Conservation (phyloP, 78 protist genomes). For the Dictyostelium intermedium region DNA sequence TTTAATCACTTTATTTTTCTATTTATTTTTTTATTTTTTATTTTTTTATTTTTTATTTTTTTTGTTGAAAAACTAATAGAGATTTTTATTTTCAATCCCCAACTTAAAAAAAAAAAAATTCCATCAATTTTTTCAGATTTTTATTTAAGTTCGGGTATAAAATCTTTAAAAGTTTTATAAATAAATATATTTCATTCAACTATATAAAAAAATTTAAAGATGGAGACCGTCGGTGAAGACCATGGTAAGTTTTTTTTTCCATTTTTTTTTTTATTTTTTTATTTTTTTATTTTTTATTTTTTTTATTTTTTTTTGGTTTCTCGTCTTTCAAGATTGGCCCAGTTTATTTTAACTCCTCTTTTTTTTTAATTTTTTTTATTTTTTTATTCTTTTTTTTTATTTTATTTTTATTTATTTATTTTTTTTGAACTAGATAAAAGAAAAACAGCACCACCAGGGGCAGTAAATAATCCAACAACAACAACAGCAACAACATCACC, state of each 20-base stretch:
- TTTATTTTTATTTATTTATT: background rate
- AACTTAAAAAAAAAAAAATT: no score
- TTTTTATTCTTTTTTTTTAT: background rate
- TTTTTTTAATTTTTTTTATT: background rate
- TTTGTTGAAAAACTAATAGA: no score
- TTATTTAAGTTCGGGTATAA: background rate
- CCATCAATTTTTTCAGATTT: background rate
- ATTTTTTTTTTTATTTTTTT: background rate
- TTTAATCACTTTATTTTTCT: no score
- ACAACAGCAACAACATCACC: background rate
- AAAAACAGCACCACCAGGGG: constrained; percentile 56
- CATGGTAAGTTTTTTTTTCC: background rate
- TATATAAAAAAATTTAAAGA: no score
- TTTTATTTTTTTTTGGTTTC: background rate
- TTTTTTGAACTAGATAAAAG: constrained; percentile 22
- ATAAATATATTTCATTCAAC: no score
- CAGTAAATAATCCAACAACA: background rate
- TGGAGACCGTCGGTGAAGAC: background rate
- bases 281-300: background rate
- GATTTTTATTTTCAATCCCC: background rate
- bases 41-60: no score
- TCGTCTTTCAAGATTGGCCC: background rate
- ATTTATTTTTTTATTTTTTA: no score
- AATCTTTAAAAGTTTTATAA: background rate
- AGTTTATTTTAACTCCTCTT: background rate